A percentile compares a stretch with the other conserved stretches of the same genome.
These are phyloP conservation scores for Chlorella variabilis DNA, from an alignment of 163 green algal species.

Conservation along the genomic window DNA sequence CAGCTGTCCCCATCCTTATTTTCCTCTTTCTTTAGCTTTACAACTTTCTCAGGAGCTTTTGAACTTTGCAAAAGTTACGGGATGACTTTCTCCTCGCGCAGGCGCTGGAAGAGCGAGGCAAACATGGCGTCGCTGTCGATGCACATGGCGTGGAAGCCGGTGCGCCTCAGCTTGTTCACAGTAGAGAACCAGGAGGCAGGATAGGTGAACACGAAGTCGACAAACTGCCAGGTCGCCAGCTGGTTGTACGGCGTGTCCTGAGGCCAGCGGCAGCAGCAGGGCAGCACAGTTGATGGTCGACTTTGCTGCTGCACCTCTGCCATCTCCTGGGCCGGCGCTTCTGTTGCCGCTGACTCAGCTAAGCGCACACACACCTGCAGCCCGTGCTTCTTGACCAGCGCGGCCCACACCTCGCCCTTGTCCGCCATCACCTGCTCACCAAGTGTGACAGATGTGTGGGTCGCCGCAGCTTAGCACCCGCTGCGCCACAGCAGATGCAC, in stretches of 20 bases:
- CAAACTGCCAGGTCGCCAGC: conserved; percentile 52
- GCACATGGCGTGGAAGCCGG: conserved; percentile 45
- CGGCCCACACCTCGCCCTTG: conserved; percentile 49
- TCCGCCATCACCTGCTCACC: conserved; percentile 46
- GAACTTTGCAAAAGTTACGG: not conserved
- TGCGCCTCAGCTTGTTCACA: conserved; percentile 42
- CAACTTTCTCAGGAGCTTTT: no score
- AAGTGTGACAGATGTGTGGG: no score
- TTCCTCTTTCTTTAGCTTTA: no score
- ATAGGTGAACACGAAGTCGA: conserved; percentile 46
- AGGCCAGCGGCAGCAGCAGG: not conserved
- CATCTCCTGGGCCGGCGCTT: no score
- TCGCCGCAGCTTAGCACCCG: not conserved
- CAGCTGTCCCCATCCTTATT: no score
- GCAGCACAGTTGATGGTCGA: no score
- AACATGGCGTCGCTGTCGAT: conserved; percentile 41
- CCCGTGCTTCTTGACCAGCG: conserved; percentile 45
- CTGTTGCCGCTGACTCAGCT: no score
- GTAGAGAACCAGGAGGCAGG: conserved; percentile 40
- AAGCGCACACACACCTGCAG: no score
- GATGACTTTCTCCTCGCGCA: conserved; percentile 23
- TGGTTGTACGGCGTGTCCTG: conserved; percentile 43
- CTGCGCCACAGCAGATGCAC: no score
- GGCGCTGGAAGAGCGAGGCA: not conserved
- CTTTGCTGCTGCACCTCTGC: no score